Evolutionary conservation across 139 green algal genomes (phyloP).

Genomic region (Mychonastes homosphaera): DNA sequence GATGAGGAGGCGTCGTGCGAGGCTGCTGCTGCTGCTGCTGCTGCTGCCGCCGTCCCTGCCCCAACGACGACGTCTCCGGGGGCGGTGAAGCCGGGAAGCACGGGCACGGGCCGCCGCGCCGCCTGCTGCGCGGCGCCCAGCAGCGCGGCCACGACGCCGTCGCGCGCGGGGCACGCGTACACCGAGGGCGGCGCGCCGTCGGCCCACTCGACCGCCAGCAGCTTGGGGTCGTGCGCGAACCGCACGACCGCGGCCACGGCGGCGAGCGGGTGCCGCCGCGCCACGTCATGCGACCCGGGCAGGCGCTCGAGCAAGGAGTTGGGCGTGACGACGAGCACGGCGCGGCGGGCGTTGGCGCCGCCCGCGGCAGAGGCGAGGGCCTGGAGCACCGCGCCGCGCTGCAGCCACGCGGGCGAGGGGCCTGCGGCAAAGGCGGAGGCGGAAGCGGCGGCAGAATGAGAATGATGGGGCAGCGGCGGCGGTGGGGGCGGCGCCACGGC

Average conservation of each 20-base stretch:
- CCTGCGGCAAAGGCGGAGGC: no score
- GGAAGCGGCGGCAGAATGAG: no score
- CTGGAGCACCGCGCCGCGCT: not conserved
- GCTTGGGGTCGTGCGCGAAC: slow-evolving; percentile 54
- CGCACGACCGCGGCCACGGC: slow-evolving; percentile 13
- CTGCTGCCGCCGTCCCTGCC: slow-evolving; percentile 8
- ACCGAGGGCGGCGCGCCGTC: slow-evolving; percentile 40
- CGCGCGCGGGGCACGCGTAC: slow-evolving; percentile 50
- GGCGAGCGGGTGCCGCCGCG: slow-evolving; percentile 3
- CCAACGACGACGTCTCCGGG: slow-evolving; percentile 40
- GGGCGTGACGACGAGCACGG: slow-evolving; percentile 53
- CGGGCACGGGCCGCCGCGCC: slow-evolving; percentile 34
- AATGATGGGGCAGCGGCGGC: no score
- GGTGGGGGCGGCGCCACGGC: no score
- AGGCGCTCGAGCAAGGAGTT: slow-evolving; percentile 51
- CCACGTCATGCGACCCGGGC: slow-evolving; percentile 42
- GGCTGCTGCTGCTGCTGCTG: no score
- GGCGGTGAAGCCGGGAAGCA: slow-evolving; percentile 42
- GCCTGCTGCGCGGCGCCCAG: slow-evolving; percentile 60
- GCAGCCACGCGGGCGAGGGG: no score
- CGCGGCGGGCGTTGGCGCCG: slow-evolving; percentile 25
- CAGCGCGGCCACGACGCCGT: slow-evolving; percentile 55
- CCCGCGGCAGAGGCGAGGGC: slow-evolving; percentile 9
- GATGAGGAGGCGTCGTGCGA: no score
- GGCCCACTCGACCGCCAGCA: slow-evolving; percentile 64